Conservation (phyloP, 495 filamentous ascomycete species). For the Lentithecium fluviatile region DNA sequence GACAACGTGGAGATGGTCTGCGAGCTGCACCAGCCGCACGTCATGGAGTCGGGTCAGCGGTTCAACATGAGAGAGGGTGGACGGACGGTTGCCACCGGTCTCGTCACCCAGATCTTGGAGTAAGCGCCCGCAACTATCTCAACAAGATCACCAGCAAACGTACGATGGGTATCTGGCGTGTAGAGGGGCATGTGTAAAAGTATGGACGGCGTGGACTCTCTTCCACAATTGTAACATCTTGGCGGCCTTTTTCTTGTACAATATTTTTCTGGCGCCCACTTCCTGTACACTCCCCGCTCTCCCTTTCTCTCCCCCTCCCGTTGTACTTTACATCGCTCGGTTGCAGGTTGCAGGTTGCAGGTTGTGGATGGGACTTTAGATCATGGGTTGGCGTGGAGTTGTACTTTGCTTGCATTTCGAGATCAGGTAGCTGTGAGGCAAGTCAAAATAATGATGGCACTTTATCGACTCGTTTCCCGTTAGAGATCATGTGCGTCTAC, state of each 20-base stretch:
- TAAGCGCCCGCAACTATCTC: slow-evolving; percentile 8
- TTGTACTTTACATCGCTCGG: not conserved
- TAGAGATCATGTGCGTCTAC: no score
- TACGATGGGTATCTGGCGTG: not conserved
- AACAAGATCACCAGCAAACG: no score
- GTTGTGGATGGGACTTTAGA: not conserved
- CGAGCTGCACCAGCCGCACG: slow-evolving; percentile 74
- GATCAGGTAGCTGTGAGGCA: no score
- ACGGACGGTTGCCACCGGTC: slow-evolving; percentile 46
- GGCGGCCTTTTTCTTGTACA: slow-evolving; percentile 3
- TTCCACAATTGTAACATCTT: not conserved
- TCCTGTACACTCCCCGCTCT: slow-evolving; percentile 2
- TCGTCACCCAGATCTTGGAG: slow-evolving; percentile 29
- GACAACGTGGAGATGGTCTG: slow-evolving; percentile 98
- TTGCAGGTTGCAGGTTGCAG: no score
- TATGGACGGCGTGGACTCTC: not conserved
- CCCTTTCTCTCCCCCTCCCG: not conserved
- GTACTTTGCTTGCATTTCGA: no score
- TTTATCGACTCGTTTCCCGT: no score
- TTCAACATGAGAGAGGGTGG: slow-evolving; percentile 98
- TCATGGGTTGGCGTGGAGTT: not conserved
- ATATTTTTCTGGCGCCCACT: slow-evolving; percentile 1
- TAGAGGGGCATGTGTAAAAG: not conserved
- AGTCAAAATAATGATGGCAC: no score
- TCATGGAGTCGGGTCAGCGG: slow-evolving; percentile 82